Evolutionary conservation across 2,329 filamentous ascomycete genomes (phyloP).

Genomic region (Aspergillus sergii): DNA sequence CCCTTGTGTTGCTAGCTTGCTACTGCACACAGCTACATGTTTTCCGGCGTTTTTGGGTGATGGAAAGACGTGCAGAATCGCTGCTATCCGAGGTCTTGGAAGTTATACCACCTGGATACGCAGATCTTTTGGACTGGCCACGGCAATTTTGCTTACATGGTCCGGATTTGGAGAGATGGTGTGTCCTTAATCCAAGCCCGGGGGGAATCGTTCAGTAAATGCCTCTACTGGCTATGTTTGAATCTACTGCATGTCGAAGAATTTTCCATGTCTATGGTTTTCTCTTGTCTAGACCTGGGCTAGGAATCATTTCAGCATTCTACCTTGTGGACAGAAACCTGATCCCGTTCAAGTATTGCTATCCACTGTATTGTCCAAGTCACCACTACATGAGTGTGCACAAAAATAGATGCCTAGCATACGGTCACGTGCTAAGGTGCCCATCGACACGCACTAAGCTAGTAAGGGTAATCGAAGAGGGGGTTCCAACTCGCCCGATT

Average conservation of each 20-base stretch:
- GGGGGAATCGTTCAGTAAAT: neutral
- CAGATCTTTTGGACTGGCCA: neutral
- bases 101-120: neutral
- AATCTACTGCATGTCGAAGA: neutral
- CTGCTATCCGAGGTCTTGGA: neutral
- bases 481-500: neutral
- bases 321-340: no score
- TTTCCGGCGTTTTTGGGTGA: neutral
- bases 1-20: neutral
- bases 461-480: neutral
- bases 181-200: neutral
- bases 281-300: neutral
- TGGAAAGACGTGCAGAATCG: neutral
- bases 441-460: neutral
- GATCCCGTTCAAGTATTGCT: neutral
- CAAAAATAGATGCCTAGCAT: neutral
- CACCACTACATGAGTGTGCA: no score
- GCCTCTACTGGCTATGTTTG: neutral
- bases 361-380: neutral
- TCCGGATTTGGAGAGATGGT: neutral
- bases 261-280: neutral
- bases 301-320: neutral
- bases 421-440: neutral
- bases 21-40: neutral
- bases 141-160: neutral